Evolutionary conservation across 306 rosid genomes (phyloP), one percentile per base, ranked within the genome.

Genomic region (Castanea crenata): DNA sequence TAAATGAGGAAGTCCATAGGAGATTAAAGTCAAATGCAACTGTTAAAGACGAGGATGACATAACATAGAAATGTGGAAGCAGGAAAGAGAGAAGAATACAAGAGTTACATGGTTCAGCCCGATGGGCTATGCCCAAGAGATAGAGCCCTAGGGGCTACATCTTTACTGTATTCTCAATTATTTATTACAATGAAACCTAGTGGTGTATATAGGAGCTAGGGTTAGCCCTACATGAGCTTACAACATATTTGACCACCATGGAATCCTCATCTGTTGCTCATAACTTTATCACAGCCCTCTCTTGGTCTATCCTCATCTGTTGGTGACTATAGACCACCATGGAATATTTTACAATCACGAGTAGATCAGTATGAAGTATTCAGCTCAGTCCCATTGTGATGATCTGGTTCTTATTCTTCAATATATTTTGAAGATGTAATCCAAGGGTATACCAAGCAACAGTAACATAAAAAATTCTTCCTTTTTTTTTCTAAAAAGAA

Each of bases 11-110:
- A 54, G 21, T 64, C 67, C 59, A 13, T 49, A 34, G 72, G 65
- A 54, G 19, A 61, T 63, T 34, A 68, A 67, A 78, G 74, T 51
- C 80, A 78, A 71, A 74, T 55, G 70, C 15, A 77, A 64, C 16
- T 54, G 55, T 49, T 41, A 41, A 41, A 41, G 46, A 41, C 3
- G 1, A 41, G 46, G 8, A 8, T 41, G 8, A 41, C 46, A 41
- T 0, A 41, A 41, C 8, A 41, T 41, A 41, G 46, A 41, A 41
- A 41, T 41, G 46, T 3, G 12, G 46, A 41, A 41, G 46, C 3
- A 41, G 11, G 46, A 41, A 41, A 41, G 12, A 41, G 46, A 41
- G 11, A 41, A 41, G 46, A 41, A 41, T 41, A 41, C 46, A 41
- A 8, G 11, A 41, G 12, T 8, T 41, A 41, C 12, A 41, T 41